Evolutionary conservation across 352 stramenopile genomes (phyloP), one percentile per base, ranked within the genome.

Genomic region (Phytopythium helicoides): DNA sequence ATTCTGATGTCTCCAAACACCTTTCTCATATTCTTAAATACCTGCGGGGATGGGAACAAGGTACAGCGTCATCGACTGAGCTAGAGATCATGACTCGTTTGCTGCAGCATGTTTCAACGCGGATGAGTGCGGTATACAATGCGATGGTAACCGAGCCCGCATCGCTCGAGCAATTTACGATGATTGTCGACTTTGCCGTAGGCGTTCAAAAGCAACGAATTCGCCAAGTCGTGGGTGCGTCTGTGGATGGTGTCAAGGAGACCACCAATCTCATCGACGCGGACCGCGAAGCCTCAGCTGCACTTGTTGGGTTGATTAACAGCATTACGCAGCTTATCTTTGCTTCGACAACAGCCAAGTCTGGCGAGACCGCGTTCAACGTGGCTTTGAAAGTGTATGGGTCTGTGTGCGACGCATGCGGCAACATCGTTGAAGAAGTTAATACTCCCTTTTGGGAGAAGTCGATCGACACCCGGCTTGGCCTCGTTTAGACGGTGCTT

Each of bases 1-100:
- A 84, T 28, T 63, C 71, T 8, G 57, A 81, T n/a, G 62, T 81
- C 19, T 62, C 45, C 22, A 66, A 84, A 18, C 73, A 84, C 10
- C 62, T 84, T 31, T 54, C 56, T 1, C 59, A 73, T 39, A 58
- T 75, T 46, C 57, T 84, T 1, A 68, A 64, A 34, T 72, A 77
- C 56, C 57, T 84, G 42, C 44, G 64, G 18, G n/a, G 57, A 15
- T 81, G 71, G 70, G 47, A 73, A 39, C 55, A 69, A 14, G 56
- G 52, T 5, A 59, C 33, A 21, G 54, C 62, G 16, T 71, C 58
- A 9, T 52, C 33, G 4, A 77, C 69, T 16, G 73, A 80, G 53
- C 37, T 81, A 8, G 76, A 72, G 23, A 81, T 84, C n/a, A 54
- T 79, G 15, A 50, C 55, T 4, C 71, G 73, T 10, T 51, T 81